Base-by-base conservation (phyloP, 2,329 filamentous ascomycete species). In the Xylaria digitata region DNA sequence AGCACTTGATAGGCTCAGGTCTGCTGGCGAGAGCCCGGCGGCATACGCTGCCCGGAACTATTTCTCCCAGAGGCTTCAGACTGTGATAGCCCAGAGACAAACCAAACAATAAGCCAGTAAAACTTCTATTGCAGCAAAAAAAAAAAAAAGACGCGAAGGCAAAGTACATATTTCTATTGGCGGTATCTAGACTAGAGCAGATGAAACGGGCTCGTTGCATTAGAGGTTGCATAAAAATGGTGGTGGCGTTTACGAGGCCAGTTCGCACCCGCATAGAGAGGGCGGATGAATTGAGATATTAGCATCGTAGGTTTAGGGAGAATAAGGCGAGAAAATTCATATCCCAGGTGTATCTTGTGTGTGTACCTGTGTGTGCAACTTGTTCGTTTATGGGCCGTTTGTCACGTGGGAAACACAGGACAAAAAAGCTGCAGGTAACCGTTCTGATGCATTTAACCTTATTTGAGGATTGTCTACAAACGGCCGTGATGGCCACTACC, bases 351-450 rank as follows among this genome's bases (percentile, higher is more conserved):
- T 63, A 40, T 58, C 53, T 60, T 70, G 57, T 74, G 70, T 70
- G 62, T 70, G 62, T 67, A 64, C 69, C 60, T 61, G 62, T 57
- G 62, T 60, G 72, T 67, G 65, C 54, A 63, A 67, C 45, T 63
- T 46, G 71, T 46, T 26, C 55, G 65, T 70, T 66, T 65, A 72
- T 68, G 71, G 70, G 68, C 69, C 73, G 75, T 78, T 77, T 77
- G 74, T 80, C 77, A 80, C 79, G 78, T 80, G 78, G 78, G 73
- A 78, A 76, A 75, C 77, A 75, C 74, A 75, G 73, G 71, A 76
- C 72, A 73, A 69, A 66, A 73, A 68, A 67, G 67, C 74, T 80
- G 79, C 78, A 75, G 72, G 77, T 78, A 80, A 73, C 78, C 78
- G 79, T 66, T 66, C 42, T 63, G 68, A 75, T 74, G 77, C 75